These are phyloP conservation scores for Daldinia childiae DNA, from an alignment of 495 filamentous ascomycete species.

Conservation along the genomic window DNA sequence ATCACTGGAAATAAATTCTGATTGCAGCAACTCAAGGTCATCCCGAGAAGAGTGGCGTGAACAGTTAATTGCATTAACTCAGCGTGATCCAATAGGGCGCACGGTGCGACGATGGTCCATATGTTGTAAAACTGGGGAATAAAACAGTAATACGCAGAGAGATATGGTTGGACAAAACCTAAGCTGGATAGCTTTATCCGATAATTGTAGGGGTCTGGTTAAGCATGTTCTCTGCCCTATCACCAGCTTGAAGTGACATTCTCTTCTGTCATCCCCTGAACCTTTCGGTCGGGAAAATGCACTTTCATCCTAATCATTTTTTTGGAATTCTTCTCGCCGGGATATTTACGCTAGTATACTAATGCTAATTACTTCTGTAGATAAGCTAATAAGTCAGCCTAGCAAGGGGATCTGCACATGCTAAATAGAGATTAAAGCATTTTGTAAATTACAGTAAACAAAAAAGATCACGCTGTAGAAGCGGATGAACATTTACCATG, in stretches of 20 bases:
- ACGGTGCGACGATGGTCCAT: slow-evolving; percentile 10
- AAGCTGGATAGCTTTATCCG: not conserved
- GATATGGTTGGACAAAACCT: slow-evolving; percentile 23
- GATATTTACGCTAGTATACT: slow-evolving; percentile 18
- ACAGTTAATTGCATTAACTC: slow-evolving; percentile 21
- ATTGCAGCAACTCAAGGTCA: slow-evolving; percentile 23
- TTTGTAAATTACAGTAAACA: not conserved
- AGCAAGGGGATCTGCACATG: slow-evolving; percentile 8
- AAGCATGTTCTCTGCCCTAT: slow-evolving; percentile 22
- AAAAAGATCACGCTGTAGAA: not conserved
- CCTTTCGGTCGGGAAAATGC: slow-evolving; percentile 14
- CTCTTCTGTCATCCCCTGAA: slow-evolving; percentile 5
- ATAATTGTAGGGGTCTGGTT: slow-evolving; percentile 23
- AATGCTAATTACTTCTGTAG: not conserved
- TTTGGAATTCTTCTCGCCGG: slow-evolving; percentile 15
- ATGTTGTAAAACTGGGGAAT: slow-evolving; percentile 26
- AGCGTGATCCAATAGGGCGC: slow-evolving; percentile 30
- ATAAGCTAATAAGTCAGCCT: slow-evolving; percentile 1
- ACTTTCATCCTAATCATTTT: not conserved
- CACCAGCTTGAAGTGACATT: slow-evolving; percentile 18
- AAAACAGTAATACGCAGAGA: slow-evolving; percentile 5
- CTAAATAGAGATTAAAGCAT: not conserved
- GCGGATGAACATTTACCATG: slow-evolving; percentile 9
- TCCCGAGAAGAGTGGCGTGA: not conserved
- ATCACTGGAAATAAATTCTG: slow-evolving; percentile 31